A percentile compares a stretch with the other conserved stretches of the same genome.
Conservation (phyloP, 83 land plant genomes). For the Diphasiastrum complanatum region DNA sequence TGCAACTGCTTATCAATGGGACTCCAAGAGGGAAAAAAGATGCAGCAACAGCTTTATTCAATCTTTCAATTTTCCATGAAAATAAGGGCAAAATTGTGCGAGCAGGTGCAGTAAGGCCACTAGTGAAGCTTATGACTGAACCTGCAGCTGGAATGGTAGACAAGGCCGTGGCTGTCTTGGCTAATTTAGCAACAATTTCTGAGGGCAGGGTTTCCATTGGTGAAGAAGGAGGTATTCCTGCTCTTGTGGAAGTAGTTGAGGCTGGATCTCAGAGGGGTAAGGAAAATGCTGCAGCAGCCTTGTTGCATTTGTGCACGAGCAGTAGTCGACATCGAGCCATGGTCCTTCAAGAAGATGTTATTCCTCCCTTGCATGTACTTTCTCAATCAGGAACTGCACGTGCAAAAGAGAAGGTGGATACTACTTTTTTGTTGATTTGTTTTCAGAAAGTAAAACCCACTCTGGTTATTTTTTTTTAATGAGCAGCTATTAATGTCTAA, state of each 20-base stretch:
- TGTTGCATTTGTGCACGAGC: conserved; percentile 40
- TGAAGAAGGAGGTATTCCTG: conserved; percentile 40
- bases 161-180: conserved; percentile 48
- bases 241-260: conserved; percentile 47
- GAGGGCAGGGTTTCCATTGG: conserved; percentile 54
- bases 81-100: conserved; percentile 44
- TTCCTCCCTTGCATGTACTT: too few relatives aligned
- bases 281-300: conserved; percentile 57
- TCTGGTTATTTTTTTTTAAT: too few relatives aligned
- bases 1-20: conserved; percentile 44
- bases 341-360: too few relatives aligned
- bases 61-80: conserved; percentile 42
- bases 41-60: conserved; percentile 61
- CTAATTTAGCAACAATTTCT: conserved; percentile 39
- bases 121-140: conserved; percentile 36
- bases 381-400: too few relatives aligned
- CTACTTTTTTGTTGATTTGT: too few relatives aligned
- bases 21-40: conserved; percentile 58
- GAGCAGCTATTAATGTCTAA: too few relatives aligned
- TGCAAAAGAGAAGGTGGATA: too few relatives aligned
- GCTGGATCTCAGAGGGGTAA: conserved; percentile 45
- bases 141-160: conserved; percentile 57
- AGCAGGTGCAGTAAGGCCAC: conserved; percentile 46
- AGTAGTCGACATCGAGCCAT: too few relatives aligned
- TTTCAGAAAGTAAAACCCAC: too few relatives aligned